Evolutionary conservation across 805 yeast genomes (phyloP).

Genomic region (Torulaspora gathmanii): DNA sequence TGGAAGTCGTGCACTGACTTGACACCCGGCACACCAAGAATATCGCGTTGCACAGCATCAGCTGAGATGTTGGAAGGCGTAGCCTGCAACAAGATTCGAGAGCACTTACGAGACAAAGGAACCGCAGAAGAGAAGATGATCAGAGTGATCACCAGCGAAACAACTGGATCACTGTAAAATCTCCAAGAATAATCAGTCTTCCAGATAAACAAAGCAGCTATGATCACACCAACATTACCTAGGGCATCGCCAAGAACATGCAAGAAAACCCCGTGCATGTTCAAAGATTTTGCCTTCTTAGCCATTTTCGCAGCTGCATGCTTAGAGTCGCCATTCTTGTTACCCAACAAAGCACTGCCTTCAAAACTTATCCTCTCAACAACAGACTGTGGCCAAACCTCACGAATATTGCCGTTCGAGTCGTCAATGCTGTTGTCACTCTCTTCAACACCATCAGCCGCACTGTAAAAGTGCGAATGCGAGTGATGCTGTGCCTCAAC

Average conservation of each 20-base stretch:
- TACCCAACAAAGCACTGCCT: constrained; percentile 34
- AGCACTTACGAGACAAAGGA: constrained; percentile 81
- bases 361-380: constrained; percentile 34
- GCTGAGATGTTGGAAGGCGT: constrained; percentile 83
- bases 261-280: constrained; percentile 94
- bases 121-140: constrained; percentile 89
- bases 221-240: constrained; percentile 90
- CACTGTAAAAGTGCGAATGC: constrained; percentile 22
- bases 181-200: constrained; percentile 86
- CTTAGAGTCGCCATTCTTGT: constrained; percentile 4
- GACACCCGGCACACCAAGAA: constrained; percentile 65
- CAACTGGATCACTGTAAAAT: constrained; percentile 77
- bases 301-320: background rate
- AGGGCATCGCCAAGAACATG: constrained; percentile 96
- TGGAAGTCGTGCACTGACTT: constrained; percentile 91
- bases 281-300: constrained; percentile 55
- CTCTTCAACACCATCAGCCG: constrained; percentile 22
- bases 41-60: constrained; percentile 64
- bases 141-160: constrained; percentile 78
- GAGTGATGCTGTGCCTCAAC: constrained; percentile 23
- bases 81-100: constrained; percentile 85
- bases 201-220: constrained; percentile 90
- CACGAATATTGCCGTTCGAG: constrained; percentile 17
- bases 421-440: constrained; percentile 11
- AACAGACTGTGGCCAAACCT: constrained; percentile 28